Percentiles rank a stretch among this genome's conserved stretches.
Conservation (phyloP, 306 rosid species). For the Trifolium repens region DNA sequence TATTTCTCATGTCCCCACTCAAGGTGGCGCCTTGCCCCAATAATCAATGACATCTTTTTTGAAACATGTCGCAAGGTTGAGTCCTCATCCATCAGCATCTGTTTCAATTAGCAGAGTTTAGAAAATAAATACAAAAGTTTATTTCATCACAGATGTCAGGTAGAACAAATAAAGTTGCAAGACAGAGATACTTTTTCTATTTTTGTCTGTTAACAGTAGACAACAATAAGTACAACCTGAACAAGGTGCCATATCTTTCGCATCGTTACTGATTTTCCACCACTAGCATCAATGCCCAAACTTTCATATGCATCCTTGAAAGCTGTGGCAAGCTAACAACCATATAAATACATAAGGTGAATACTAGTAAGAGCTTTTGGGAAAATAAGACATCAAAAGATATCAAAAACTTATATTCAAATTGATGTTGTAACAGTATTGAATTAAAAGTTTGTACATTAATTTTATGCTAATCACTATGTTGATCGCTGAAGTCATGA, state of each 20-base stretch:
- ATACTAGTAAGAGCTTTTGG: slow-evolving; percentile 1
- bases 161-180: slow-evolving; percentile 37
- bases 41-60: slow-evolving; percentile 74
- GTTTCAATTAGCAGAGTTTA: slow-evolving; percentile 43
- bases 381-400: slow-evolving; percentile 29
- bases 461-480: slow-evolving; percentile 22
- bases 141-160: slow-evolving; percentile 7
- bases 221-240: slow-evolving; percentile 59
- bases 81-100: slow-evolving; percentile 83
- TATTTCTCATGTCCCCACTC: slow-evolving; percentile 96
- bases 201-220: slow-evolving; percentile 37
- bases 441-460: slow-evolving; percentile 23
- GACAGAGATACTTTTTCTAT: slow-evolving; percentile 16
- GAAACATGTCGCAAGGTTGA: slow-evolving; percentile 61
- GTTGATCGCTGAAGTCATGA: slow-evolving; percentile 31
- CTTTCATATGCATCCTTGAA: slow-evolving; percentile 89
- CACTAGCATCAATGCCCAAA: slow-evolving; percentile 70
- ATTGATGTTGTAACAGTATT: slow-evolving; percentile 22
- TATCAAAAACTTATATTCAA: slow-evolving; percentile 19
- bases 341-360: slow-evolving; percentile 32
- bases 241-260: slow-evolving; percentile 97
- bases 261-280: slow-evolving; percentile 92
- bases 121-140: slow-evolving; percentile 37
- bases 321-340: slow-evolving; percentile 73
- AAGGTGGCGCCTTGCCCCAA: slow-evolving; percentile 95